Evolutionary conservation across 345 rosid species (phyloP), one percentile per base, ranked within the genome.

Genomic region (Populus deltoides): DNA sequence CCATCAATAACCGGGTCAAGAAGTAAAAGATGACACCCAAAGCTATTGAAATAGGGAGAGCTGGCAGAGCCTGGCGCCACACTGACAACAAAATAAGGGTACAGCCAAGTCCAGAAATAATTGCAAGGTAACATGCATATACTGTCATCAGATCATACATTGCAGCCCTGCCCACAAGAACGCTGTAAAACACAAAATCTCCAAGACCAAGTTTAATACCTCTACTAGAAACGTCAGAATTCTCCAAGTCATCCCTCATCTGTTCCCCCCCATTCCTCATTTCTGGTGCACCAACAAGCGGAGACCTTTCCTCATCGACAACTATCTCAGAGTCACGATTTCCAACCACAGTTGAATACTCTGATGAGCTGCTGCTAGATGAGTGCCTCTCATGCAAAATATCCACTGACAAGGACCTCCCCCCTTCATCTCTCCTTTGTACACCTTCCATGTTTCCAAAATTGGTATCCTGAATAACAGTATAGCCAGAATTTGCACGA

Each of bases 141-240:
- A 95, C 98, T 2, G 99, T 95, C 99, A 91, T 92, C 74, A 96
- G 89, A 83, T 96, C 99, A 85, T 93, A 96, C 98, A 96, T 91
- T 25, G 99, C 99, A 81, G 99, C 98, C 72, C 99, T 90, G 62
- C 99, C 99, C 81, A 96, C 97, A 62, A 95, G 96, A 79, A 95
- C 99, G 79, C 99, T 95, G 87, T 93, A 95, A 89, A 95, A 95
- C 49, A 96, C 86, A 73, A 96, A 96, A 89, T 93, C 99, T 69
- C 98, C 99, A 27, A 96, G 94, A 78, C 98, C 99, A 57, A 96
- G 98, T 81, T 91, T 92, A 55, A 96, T 88, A 67, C 99, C 99
- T 82, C 85, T 85, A 65, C 80, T 68, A 3, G 80, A 66, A 66
- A 36, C 45, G 65, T 22, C 27, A 8, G 81, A 75, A 66, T 76